Conservation (phyloP, 371 early-diverging fungal genomes). For the Rhizopus sp. region DNA sequence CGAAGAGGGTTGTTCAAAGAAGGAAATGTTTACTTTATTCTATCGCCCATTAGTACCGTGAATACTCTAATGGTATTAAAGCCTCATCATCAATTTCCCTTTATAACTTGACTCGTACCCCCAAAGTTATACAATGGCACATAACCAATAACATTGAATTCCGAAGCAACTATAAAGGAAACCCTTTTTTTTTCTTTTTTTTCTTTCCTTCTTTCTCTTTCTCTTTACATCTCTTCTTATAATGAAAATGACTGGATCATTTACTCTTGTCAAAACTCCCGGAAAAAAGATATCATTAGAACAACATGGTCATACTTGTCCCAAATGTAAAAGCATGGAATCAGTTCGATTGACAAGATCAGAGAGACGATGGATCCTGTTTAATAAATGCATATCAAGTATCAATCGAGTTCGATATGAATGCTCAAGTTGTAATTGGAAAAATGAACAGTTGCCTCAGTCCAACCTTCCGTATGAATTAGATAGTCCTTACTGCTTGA, state of each 20-base stretch:
- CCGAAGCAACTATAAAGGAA: neutral
- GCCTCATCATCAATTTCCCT: no score
- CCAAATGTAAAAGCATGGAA: conserved; percentile 35
- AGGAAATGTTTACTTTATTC: no score
- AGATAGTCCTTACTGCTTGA: neutral
- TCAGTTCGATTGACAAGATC: conserved; percentile 47
- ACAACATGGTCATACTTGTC: conserved; percentile 39
- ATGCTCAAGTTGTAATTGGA: conserved; percentile 46
- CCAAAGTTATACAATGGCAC: no score
- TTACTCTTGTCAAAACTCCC: conserved; percentile 31
- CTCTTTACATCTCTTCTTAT: no score
- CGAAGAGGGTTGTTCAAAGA: no score
- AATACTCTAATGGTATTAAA: no score
- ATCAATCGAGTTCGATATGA: conserved; percentile 47
- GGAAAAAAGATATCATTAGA: conserved; percentile 44
- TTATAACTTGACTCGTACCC: no score
- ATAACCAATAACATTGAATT: neutral
- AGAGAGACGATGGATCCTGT: conserved; percentile 37
- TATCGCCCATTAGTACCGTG: no score
- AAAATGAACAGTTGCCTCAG: conserved; percentile 35
- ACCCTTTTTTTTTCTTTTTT: neutral
- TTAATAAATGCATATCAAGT: conserved; percentile 41
- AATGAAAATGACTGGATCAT: neutral
- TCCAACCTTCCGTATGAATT: neutral
- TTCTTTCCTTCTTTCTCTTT: neutral